Conservation (phyloP, 176 grass and related monocot species). For the Triticum turgidum region DNA sequence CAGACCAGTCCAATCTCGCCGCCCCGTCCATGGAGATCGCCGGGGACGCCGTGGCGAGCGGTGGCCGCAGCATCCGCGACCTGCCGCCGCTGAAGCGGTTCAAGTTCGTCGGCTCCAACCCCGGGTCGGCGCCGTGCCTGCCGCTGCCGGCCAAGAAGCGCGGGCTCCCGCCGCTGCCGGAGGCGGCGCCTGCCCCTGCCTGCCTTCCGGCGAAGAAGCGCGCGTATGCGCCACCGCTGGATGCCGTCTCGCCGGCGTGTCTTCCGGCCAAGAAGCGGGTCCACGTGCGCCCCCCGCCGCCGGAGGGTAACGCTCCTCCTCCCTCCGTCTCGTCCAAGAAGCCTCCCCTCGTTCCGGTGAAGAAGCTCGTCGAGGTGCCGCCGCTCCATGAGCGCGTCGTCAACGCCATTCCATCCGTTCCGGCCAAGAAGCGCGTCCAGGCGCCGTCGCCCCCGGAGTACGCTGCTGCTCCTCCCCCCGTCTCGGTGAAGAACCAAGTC, state of each 20-base stretch:
- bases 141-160: constrained; percentile 73
- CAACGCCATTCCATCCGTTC: not conserved
- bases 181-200: not conserved
- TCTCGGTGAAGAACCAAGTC: constrained; percentile 1
- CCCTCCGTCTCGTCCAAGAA: constrained; percentile 11
- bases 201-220: constrained; percentile 80
- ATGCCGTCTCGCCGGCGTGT: not conserved
- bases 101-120: constrained; percentile 38
- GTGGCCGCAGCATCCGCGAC: constrained; percentile 17
- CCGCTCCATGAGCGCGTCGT: not conserved
- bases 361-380: not conserved
- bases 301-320: not conserved
- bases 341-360: not conserved
- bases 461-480: not conserved
- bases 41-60: constrained; percentile 18
- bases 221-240: constrained; percentile 20
- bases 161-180: not conserved
- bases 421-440: constrained; percentile 28
- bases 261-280: constrained; percentile 30
- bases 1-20: not conserved
- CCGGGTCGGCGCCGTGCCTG: not conserved
- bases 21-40: constrained; percentile 30
- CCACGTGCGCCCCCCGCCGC: not conserved
- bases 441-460: not conserved
- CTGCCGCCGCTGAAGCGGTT: constrained; percentile 82